Evolutionary conservation across 805 yeast genomes (phyloP), one percentile per base, ranked within the genome.

Genomic region (Kuraishia borneana): DNA sequence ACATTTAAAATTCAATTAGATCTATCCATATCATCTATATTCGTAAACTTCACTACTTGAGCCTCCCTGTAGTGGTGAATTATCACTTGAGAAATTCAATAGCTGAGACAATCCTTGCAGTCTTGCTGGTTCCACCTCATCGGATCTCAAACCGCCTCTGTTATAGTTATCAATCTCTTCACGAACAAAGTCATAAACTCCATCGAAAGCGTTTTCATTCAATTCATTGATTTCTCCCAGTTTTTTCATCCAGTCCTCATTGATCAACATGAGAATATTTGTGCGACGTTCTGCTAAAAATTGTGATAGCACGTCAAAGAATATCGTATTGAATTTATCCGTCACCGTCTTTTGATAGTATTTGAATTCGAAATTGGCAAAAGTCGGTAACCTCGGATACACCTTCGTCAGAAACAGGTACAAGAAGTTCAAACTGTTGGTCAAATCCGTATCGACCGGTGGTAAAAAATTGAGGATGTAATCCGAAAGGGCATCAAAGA

Each of bases 401-500:
- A 79, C 56, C 31, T 58, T 54, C 2, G 84, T 70, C 32, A 83
- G 70, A 28, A 56, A 54, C 35, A 63, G 67, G 49, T 76, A 75
- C 33, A 84, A 63, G 46, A 81, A 82, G 32, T 62, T 66, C 31
- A 85, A 60, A 2, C 84, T 67, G 32, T 62, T 62, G 18, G 67
- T 51, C 13, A 71, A 56, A 45, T 72, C 72, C 18, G 60, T 40
- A 46, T 78, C 84, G 34, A 70, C 64, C 2, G 89, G 89, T 16
- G 92, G 87, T 39, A 84, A 58, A 44, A 77, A 79, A 44, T 70
- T 73, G 38, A 79, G 60, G 4, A 83, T 76, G 50, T 78, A 83
- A 53, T 84, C 95, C 13, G 82, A 72, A 35, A 85, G 59, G 17
- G 83, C 74, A 40, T 66, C 63, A 39, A 82, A 67, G 44, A 84